These are phyloP conservation scores for Exophiala spinifera DNA, from an alignment of 2,329 filamentous ascomycete genomes.

Conservation along the genomic window DNA sequence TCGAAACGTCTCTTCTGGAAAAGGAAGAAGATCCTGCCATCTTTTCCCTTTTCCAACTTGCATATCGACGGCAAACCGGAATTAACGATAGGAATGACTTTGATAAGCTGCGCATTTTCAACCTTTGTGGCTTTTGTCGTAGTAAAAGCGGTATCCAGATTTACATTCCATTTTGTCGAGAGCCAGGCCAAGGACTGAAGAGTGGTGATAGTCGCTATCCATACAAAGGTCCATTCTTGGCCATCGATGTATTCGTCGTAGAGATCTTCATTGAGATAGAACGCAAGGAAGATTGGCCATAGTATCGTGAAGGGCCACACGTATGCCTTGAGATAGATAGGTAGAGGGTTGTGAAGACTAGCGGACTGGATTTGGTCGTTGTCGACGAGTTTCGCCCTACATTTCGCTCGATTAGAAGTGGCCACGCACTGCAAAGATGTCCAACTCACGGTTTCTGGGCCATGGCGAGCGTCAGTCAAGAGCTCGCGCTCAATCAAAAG, in stretches of 20 bases:
- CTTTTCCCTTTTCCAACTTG: conserved; percentile 70
- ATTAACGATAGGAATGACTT: conserved; percentile 85
- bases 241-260: conserved; percentile 90
- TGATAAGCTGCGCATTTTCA: conserved; percentile 78
- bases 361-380: conserved; percentile 85
- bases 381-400: conserved; percentile 65
- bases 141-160: conserved; percentile 77
- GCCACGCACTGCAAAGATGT: not conserved
- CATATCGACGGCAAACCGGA: conserved; percentile 88
- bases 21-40: conserved; percentile 77
- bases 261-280: conserved; percentile 77
- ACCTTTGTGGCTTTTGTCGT: conserved; percentile 67
- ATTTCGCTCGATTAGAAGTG: conserved; percentile 3
- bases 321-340: conserved; percentile 78
- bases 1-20: conserved; percentile 98
- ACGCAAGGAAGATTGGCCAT: conserved; percentile 87
- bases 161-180: conserved; percentile 96
- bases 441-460: conserved; percentile 18
- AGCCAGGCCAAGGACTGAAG: conserved; percentile 87
- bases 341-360: conserved; percentile 81
- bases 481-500: conserved; percentile 21
- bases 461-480: conserved; percentile 31
- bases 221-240: conserved; percentile 98
- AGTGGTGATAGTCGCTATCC: conserved; percentile 82
- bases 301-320: conserved; percentile 88